Base-by-base conservation (phyloP, 2,329 filamentous ascomycete genomes). In the Microthyrium microscopicum region DNA sequence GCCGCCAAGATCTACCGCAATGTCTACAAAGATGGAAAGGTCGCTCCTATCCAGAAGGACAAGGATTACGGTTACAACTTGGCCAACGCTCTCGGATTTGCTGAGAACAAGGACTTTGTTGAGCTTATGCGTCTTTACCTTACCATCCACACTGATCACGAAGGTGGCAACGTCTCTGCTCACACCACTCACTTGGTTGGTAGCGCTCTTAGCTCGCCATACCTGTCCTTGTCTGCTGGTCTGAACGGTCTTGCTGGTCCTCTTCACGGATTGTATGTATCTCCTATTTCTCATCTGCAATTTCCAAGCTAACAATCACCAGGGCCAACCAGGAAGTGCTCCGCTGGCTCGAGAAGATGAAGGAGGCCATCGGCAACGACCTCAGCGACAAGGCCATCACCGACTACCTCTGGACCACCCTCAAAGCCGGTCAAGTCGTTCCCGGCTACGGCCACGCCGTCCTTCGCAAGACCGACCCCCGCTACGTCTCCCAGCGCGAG, bases 61-160 rank as follows among this genome's bases (percentile, higher is more conserved):
- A 89, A 95, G 80, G 89, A 98, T 59, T 98, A 94, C 70, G 73
- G 77, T 51, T 98, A 78, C 81, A 98, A 98, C 79, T 81, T 98
- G 59, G 85, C 89, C 64, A 95, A 95, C 76, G 84, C 93, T 75
- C 83, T 98, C 50, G 89, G 89, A 53, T 98, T 89, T 59, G 80
- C 80, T 50, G 74, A 78, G 53, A 95, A 98, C 75, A 68, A 73
- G 52, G 87, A 95, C 70, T 98, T 98, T 51, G 67, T 98, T 57
- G 89, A 98, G 76, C 70, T 98, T 50, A 82, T 98, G 77, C 83
- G 89, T 62, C 73, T 98, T 46, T 98, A 98, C 75, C 74, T 98
- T 53, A 95, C 89, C 66, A 98, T 98, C 64, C 89, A 98, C 80
- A 87, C 89, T 42, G 89, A 98, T 63, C 89, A 98, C 72, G 89